These are phyloP conservation scores for Aspergillus ellipticus DNA, from an alignment of 495 filamentous ascomycete genomes.

Conservation along the genomic window DNA sequence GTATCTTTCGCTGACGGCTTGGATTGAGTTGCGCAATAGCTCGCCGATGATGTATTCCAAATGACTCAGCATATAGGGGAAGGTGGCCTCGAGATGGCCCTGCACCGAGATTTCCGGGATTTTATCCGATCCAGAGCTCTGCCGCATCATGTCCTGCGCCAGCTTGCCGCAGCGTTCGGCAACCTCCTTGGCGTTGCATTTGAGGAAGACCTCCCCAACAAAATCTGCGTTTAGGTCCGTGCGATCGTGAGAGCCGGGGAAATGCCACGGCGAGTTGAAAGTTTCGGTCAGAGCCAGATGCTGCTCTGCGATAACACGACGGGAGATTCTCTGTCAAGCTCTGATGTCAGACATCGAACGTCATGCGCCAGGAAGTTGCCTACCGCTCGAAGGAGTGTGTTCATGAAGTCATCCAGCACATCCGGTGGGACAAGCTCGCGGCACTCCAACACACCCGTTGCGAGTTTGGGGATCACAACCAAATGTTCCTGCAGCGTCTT, in stretches of 20 bases:
- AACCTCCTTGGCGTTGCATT: constrained; percentile 88
- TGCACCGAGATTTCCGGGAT: constrained; percentile 82
- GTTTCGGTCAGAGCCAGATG: constrained; percentile 96
- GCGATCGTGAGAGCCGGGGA: constrained; percentile 66
- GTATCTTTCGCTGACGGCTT: constrained; percentile 78
- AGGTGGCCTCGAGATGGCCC: constrained; percentile 83
- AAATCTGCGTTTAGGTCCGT: constrained; percentile 72
- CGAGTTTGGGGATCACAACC: constrained; percentile 87
- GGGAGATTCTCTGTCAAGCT: constrained; percentile 73
- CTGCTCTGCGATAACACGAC: constrained; percentile 95
- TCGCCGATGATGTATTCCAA: constrained; percentile 97
- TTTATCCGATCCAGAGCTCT: constrained; percentile 64
- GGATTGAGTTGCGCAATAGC: constrained; percentile 89
- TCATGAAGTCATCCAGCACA: constrained; percentile 92
- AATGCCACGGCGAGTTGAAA: constrained; percentile 90
- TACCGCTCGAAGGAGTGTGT: constrained; percentile 85
- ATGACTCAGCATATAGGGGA: constrained; percentile 94
- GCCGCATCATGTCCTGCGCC: constrained; percentile 62
- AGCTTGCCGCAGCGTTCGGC: constrained; percentile 76
- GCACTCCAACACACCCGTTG: constrained; percentile 90
- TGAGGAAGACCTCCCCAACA: constrained; percentile 92
- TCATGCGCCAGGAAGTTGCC: constrained; percentile 16
- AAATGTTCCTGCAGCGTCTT: constrained; percentile 81
- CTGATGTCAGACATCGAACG: neutral
- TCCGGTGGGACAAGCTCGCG: constrained; percentile 71